These are phyloP conservation scores for Amaranthus cruentus DNA, from an alignment of 148 eudicot genomes.

Conservation along the genomic window DNA sequence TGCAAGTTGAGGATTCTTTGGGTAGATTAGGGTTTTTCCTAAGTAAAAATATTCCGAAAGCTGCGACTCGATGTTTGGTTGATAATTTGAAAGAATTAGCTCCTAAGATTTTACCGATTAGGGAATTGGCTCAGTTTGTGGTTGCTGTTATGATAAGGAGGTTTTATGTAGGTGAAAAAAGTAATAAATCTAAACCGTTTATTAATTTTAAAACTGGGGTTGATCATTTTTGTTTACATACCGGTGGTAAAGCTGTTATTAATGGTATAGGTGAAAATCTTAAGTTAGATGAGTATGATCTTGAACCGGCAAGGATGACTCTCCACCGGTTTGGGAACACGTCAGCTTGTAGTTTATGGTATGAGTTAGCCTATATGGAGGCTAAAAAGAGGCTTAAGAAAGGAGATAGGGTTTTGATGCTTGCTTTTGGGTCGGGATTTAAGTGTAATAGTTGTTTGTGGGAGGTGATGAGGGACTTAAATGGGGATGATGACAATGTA, in stretches of 20 bases:
- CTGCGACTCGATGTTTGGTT: constrained; percentile 51
- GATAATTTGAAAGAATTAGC: constrained; percentile 50
- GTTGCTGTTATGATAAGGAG: constrained; percentile 6
- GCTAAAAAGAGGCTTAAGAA: constrained; percentile 24
- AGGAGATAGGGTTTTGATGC: constrained; percentile 45
- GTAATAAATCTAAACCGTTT: constrained; percentile 16
- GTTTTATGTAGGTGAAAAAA: not conserved
- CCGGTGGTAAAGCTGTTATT: constrained; percentile 54
- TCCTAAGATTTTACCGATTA: constrained; percentile 47
- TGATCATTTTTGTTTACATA: constrained; percentile 48
- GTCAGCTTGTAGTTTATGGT: constrained; percentile 55
- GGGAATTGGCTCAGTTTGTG: constrained; percentile 40
- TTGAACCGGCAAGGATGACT: constrained; percentile 58
- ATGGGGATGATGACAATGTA: no score
- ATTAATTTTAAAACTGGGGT: constrained; percentile 43
- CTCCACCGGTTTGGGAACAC: constrained; percentile 53
- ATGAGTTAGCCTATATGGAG: constrained; percentile 34
- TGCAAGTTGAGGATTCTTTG: constrained; percentile 50
- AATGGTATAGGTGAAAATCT: constrained; percentile 42
- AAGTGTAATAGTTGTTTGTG: no score
- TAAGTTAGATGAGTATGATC: constrained; percentile 28
- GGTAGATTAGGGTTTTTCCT: constrained; percentile 54
- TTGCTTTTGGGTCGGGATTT: constrained; percentile 51
- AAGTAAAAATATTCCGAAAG: constrained; percentile 48
- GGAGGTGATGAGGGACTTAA: no score